phyloP scores from a whole-genome alignment of 345 rosid genomes.

The Pugionium cornutum region DNA sequence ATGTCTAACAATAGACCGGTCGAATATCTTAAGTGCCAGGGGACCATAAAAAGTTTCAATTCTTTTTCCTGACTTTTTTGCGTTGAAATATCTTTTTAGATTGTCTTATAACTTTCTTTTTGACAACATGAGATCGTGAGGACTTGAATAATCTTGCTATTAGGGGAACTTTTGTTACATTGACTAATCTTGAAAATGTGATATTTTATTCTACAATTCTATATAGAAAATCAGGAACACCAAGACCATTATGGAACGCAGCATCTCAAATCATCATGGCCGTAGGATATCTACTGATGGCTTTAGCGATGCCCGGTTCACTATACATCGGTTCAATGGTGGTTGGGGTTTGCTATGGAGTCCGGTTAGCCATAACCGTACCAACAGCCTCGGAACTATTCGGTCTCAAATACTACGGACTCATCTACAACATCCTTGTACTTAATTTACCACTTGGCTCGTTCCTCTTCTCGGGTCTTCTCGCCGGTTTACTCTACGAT shows the following conservation, averaged over 20 bases:
- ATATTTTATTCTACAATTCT: neutral
- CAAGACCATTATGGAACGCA: slow-evolving; percentile 62
- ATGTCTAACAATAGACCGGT: slow-evolving; percentile 24
- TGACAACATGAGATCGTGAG: slow-evolving; percentile 17
- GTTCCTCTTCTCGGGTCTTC: slow-evolving; percentile 63
- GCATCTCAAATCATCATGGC: slow-evolving; percentile 54
- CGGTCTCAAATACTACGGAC: slow-evolving; percentile 57
- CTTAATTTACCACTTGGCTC: slow-evolving; percentile 57
- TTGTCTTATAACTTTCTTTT: neutral
- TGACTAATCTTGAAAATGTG: slow-evolving; percentile 21
- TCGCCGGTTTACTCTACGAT: slow-evolving; percentile 62
- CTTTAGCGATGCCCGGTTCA: slow-evolving; percentile 58
- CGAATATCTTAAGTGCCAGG: slow-evolving; percentile 16
- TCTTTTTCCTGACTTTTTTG: neutral
- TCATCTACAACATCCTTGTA: slow-evolving; percentile 53
- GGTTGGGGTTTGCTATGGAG: slow-evolving; percentile 61
- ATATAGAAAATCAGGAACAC: slow-evolving; percentile 48
- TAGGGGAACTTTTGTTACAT: slow-evolving; percentile 11
- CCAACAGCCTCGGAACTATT: slow-evolving; percentile 62
- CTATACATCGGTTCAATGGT: slow-evolving; percentile 56
- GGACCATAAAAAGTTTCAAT: slow-evolving; percentile 29
- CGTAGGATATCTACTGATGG: slow-evolving; percentile 51
- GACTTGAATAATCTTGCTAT: slow-evolving; percentile 4
- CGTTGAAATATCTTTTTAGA: slow-evolving; percentile 23
- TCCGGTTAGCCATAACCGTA: slow-evolving; percentile 49